Evolutionary conservation across 257 asterid genomes (phyloP).

Genomic region (Scutellaria galericulata): DNA sequence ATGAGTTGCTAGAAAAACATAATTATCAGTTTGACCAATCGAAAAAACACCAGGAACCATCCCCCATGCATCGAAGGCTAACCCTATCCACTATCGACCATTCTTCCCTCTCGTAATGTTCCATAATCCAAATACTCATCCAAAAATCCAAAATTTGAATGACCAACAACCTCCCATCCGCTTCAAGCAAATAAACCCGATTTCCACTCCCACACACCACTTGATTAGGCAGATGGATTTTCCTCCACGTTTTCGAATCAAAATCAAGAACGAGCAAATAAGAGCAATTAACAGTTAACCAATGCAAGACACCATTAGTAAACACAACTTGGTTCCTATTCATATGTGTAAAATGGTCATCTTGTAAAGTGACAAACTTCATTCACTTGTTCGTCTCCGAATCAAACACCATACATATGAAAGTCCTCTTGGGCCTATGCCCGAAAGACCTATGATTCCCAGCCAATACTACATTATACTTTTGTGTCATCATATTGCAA

Average conservation of each 20-base stretch:
- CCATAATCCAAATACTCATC: conserved; percentile 85
- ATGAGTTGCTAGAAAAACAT: conserved; percentile 71
- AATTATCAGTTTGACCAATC: conserved; percentile 54
- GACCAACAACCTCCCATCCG: conserved; percentile 72
- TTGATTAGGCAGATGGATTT: conserved; percentile 55
- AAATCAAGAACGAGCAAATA: conserved; percentile 79
- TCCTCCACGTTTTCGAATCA: conserved; percentile 65
- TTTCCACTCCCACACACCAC: conserved; percentile 54
- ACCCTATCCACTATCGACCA: conserved; percentile 77
- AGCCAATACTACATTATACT: too few species aligned
- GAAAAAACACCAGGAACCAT: conserved; percentile 85
- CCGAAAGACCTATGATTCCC: too few species aligned
- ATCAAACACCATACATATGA: too few species aligned
- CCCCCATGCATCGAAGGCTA: conserved; percentile 85
- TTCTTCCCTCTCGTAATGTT: conserved; percentile 60
- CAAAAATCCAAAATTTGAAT: conserved; percentile 78
- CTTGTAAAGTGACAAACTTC: too few species aligned
- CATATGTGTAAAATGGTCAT: too few species aligned
- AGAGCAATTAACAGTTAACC: conserved; percentile 74
- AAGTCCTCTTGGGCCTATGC: too few species aligned
- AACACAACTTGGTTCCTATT: conserved; percentile 78
- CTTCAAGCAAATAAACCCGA: conserved; percentile 76
- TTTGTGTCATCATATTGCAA: too few species aligned
- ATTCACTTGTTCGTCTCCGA: too few species aligned
- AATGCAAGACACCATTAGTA: conserved; percentile 69